Evolutionary conservation across 768 basidiomycete species (phyloP).

Genomic region (Mycena venus): DNA sequence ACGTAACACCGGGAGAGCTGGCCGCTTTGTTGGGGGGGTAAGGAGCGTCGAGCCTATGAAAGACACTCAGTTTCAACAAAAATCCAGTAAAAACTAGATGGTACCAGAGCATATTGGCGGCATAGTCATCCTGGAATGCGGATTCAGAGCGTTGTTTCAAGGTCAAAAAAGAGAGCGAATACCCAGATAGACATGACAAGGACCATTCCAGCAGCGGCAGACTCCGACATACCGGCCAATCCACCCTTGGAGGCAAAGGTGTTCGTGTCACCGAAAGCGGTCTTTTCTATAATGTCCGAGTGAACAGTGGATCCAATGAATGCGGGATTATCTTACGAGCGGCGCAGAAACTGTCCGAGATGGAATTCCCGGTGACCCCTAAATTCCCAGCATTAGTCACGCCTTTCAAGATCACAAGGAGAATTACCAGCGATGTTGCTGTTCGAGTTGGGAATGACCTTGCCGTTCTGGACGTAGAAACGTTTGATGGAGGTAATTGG

Average conservation of each 20-base stretch:
- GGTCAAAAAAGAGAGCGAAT: constrained; percentile 28
- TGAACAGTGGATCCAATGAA: neutral
- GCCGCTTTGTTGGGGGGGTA: constrained; percentile 25
- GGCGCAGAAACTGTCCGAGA: constrained; percentile 57
- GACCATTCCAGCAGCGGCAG: constrained; percentile 24
- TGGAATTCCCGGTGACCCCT: constrained; percentile 47
- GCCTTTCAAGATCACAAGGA: neutral
- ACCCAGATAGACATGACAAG: constrained; percentile 22
- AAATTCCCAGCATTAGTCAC: neutral
- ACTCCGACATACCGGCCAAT: constrained; percentile 30
- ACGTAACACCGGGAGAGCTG: constrained; percentile 26
- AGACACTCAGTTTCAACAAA: constrained; percentile 12
- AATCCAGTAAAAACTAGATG: neutral
- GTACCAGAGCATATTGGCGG: constrained; percentile 19
- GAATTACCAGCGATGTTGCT: constrained; percentile 49
- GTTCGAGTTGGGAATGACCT: constrained; percentile 36
- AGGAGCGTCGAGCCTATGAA: constrained; percentile 19
- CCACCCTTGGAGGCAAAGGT: constrained; percentile 51
- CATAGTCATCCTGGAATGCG: constrained; percentile 20
- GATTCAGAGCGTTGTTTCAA: constrained; percentile 11
- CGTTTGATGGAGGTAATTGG: constrained; percentile 57
- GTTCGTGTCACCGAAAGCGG: constrained; percentile 54
- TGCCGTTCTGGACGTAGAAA: constrained; percentile 29
- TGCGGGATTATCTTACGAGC: constrained; percentile 33
- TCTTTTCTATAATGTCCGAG: constrained; percentile 33